These are phyloP conservation scores for Melaleuca quinquenervia DNA, from an alignment of 345 rosid species.

Conservation along the genomic window DNA sequence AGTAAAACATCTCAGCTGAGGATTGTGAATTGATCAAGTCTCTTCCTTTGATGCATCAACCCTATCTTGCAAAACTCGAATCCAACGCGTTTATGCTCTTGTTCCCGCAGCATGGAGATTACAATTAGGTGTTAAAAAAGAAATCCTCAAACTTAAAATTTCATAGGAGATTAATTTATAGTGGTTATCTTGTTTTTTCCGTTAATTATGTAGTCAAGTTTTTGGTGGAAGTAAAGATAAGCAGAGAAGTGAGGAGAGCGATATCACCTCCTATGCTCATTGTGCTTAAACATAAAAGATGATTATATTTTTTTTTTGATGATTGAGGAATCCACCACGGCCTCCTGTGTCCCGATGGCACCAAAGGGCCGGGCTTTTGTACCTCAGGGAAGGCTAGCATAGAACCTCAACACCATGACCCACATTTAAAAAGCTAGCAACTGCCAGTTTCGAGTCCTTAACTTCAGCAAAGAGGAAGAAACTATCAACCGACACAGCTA, in stretches of 20 bases:
- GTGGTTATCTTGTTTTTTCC: not conserved
- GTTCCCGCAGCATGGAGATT: not conserved
- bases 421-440: too few species aligned
- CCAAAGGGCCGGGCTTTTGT: too few species aligned
- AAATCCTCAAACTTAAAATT: not conserved
- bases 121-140: not conserved
- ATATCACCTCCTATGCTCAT: not conserved
- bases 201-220: not conserved
- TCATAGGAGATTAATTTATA: not conserved
- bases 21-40: not conserved
- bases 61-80: not conserved
- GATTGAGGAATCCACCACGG: too few species aligned
- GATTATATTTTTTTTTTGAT: too few species aligned
- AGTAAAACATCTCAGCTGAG: too few species aligned
- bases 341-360: too few species aligned
- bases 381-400: too few species aligned
- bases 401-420: too few species aligned
- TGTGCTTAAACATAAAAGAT: not conserved
- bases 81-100: not conserved
- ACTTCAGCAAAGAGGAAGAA: too few species aligned
- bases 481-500: too few species aligned
- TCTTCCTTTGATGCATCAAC: not conserved
- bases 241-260: not conserved
- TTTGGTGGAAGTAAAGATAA: not conserved
- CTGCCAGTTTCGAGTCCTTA: too few species aligned